These are phyloP conservation scores for Striga asiatica DNA, from an alignment of 257 asterid genomes.

Conservation along the genomic window DNA sequence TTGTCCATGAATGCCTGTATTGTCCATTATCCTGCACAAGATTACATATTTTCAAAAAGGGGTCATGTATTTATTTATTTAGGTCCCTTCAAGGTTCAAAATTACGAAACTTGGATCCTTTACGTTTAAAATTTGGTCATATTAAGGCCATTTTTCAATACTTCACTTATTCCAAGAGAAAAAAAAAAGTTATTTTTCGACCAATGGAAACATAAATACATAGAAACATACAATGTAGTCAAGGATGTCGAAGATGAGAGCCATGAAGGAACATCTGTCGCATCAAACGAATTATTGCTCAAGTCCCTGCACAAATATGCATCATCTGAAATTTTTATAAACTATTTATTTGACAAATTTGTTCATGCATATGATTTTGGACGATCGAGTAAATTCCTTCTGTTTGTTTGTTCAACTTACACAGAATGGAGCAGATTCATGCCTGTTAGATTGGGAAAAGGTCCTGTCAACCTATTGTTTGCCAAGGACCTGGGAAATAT, in stretches of 20 bases:
- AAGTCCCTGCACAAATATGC: conserved; percentile 51
- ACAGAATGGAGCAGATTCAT: conserved; percentile 45
- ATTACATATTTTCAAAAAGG: too few relatives aligned
- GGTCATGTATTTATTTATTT: too few relatives aligned
- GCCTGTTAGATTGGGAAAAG: conserved; percentile 64
- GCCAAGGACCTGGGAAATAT: conserved; percentile 49
- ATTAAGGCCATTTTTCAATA: too few relatives aligned
- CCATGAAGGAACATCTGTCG: conserved; percentile 50
- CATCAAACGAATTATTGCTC: conserved; percentile 66
- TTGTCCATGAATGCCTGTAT: conserved; percentile 38
- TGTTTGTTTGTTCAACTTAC: conserved; percentile 39
- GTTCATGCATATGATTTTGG: not conserved
- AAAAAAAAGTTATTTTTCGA: too few relatives aligned
- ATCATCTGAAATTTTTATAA: not conserved
- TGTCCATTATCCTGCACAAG: conserved; percentile 73
- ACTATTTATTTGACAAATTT: not conserved
- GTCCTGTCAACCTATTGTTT: conserved; percentile 57
- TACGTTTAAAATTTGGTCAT: too few relatives aligned
- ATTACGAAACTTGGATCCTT: too few relatives aligned
- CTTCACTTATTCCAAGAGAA: too few relatives aligned
- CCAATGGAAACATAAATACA: too few relatives aligned
- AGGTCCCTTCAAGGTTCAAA: too few relatives aligned
- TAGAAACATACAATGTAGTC: conserved; percentile 51
- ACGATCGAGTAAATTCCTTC: too few relatives aligned
- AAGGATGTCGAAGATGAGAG: conserved; percentile 44